These are phyloP conservation scores for Lycium ferocissimum DNA, from an alignment of 257 asterid genomes.

Conservation along the genomic window DNA sequence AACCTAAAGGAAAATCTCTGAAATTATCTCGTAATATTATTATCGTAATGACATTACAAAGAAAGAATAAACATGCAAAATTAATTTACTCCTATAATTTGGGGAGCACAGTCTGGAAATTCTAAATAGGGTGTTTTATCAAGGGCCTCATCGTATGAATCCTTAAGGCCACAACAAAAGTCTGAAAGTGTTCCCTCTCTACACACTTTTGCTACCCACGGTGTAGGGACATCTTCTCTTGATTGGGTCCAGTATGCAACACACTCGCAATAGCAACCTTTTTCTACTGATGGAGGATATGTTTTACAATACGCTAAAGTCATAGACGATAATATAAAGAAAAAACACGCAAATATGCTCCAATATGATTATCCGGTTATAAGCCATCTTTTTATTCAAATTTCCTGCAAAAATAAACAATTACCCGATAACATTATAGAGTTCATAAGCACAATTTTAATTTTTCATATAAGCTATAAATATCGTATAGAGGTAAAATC, in stretches of 20 bases:
- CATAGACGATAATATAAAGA: neutral
- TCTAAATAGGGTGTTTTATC: neutral
- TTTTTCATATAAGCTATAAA: no score
- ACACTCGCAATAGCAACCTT: neutral
- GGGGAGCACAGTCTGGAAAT: no score
- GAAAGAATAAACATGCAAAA: no score
- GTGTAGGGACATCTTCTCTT: neutral
- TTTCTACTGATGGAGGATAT: neutral
- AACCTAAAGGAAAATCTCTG: no score
- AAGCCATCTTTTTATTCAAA: neutral
- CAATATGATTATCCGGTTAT: neutral
- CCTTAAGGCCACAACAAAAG: neutral
- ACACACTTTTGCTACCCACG: neutral
- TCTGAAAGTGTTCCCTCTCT: neutral
- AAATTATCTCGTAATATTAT: no score
- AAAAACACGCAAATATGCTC: neutral
- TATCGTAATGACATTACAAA: no score
- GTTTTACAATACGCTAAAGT: neutral
- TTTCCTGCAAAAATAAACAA: neutral
- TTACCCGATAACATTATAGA: neutral
- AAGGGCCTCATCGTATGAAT: neutral
- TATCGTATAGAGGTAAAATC: no score
- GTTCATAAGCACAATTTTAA: no score
- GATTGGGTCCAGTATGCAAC: neutral
- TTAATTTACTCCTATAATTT: no score